Evolutionary conservation across 73 alveolate genomes (phyloP).

Genomic region (Symbiodinium pilosum): DNA sequence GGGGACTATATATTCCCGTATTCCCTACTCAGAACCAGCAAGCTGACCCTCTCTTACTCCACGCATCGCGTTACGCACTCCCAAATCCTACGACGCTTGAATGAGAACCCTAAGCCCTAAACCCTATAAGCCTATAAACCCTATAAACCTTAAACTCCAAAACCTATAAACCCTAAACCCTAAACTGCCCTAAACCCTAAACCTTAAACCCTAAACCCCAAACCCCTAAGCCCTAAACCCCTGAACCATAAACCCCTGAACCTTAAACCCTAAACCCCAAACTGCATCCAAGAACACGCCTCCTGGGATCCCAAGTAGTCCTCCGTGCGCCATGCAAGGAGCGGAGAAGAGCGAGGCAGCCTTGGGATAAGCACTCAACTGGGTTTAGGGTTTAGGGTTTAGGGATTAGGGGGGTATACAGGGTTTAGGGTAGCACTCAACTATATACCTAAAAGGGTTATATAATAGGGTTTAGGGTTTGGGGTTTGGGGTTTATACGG

Average conservation of each 20-base stretch:
- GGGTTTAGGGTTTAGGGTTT: neutral
- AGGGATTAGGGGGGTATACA: neutral
- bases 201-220: neutral
- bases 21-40: neutral
- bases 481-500: conserved; percentile 2
- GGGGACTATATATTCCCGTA: neutral
- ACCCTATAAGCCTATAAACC: neutral
- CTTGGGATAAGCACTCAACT: neutral
- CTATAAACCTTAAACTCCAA: neutral
- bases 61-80: too few relatives aligned
- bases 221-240: neutral
- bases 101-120: neutral
- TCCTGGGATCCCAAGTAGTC: neutral
- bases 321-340: neutral
- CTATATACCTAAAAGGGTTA: neutral
- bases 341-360: neutral
- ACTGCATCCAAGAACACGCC: neutral
- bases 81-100: too few relatives aligned
- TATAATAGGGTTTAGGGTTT: neutral
- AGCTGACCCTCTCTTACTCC: too few relatives aligned
- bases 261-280: neutral
- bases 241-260: neutral
- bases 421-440: neutral
- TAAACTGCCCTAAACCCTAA: neutral
- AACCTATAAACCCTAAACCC: too few relatives aligned